phyloP scores from a whole-genome alignment of 2,329 filamentous ascomycete genomes.

The Colletotrichum sidae region DNA sequence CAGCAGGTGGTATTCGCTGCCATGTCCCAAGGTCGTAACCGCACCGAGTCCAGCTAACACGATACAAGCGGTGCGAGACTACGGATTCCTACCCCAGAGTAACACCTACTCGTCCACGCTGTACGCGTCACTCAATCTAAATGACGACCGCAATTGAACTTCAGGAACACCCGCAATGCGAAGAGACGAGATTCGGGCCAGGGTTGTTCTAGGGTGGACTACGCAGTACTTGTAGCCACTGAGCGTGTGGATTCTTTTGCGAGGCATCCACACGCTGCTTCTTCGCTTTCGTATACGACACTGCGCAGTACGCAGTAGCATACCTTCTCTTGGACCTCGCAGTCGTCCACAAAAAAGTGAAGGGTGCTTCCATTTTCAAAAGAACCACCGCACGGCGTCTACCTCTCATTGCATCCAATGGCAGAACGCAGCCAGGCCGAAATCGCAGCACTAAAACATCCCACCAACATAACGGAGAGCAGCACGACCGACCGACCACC shows the following conservation, averaged over 20 bases:
- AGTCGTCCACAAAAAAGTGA: background rate
- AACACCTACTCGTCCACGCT: no score
- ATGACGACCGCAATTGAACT: background rate
- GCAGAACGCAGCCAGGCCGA: background rate
- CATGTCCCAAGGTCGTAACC: no score
- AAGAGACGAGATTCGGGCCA: background rate
- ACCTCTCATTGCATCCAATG: background rate
- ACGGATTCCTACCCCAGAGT: no score
- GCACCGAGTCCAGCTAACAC: no score
- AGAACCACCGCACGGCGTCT: background rate
- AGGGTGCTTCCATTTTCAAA: constrained; percentile 1
- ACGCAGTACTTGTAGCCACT: background rate
- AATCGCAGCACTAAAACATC: constrained; percentile 1
- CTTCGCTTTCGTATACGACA: background rate
- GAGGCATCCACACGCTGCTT: constrained; percentile 1
- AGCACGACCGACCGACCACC: background rate
- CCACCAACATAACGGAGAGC: background rate
- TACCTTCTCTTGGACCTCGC: no score
- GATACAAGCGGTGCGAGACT: no score
- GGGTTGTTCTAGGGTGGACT: background rate
- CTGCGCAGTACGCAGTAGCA: background rate
- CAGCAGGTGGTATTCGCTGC: constrained; percentile 13
- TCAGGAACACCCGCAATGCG: background rate
- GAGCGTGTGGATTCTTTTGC: background rate
- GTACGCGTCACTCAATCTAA: constrained; percentile 25